Evolutionary conservation across 371 early-diverging fungal species (phyloP).

Genomic region (Syncephalastrum monosporum): DNA sequence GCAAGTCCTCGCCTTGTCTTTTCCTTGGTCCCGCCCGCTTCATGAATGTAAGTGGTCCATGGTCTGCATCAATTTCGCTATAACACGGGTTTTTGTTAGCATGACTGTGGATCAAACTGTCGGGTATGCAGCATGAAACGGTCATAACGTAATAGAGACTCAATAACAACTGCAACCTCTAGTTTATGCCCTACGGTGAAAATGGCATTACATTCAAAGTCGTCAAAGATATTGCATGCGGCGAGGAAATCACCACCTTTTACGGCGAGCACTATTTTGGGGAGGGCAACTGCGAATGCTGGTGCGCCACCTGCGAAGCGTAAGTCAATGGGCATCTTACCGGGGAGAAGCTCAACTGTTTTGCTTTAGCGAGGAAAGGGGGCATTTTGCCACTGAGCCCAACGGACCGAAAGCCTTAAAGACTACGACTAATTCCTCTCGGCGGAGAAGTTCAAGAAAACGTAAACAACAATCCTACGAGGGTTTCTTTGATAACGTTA

Average conservation of each 20-base stretch:
- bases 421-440: neutral
- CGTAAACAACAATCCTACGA: too few species aligned
- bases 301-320: constrained; percentile 88
- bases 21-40: constrained; percentile 95
- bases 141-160: neutral
- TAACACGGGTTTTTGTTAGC: too few species aligned
- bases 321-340: constrained; percentile 13
- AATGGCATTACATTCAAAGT: constrained; percentile 81
- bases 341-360: too few species aligned
- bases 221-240: constrained; percentile 68
- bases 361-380: too few species aligned
- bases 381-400: too few species aligned
- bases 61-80: too few species aligned
- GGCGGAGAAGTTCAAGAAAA: too few species aligned
- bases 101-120: too few species aligned
- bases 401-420: too few species aligned
- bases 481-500: too few species aligned
- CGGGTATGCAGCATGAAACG: neutral
- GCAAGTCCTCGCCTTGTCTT: constrained; percentile 70
- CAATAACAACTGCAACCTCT: neutral
- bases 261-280: constrained; percentile 93
- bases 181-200: constrained; percentile 66
- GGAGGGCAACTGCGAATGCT: constrained; percentile 80
- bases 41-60: constrained; percentile 62
- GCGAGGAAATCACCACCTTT: constrained; percentile 85